Conservation (phyloP, 169 alveolate species). For the Ichthyophthirius multifiliis region DNA sequence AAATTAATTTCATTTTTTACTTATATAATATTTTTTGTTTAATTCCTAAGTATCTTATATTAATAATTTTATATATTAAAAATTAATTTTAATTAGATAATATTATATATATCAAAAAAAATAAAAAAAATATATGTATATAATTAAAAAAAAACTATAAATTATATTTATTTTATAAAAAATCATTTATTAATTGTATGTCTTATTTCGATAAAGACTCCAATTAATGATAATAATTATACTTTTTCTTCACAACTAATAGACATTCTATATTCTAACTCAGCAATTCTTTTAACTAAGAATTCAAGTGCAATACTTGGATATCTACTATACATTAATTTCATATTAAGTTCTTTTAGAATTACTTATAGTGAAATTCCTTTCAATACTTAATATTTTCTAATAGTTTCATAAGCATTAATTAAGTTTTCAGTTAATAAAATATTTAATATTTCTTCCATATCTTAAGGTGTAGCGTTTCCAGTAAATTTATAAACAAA, state of each 20-base stretch:
- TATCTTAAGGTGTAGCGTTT: slow-evolving; percentile 85
- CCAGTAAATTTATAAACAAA: slow-evolving; percentile 88
- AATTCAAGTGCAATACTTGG: slow-evolving; percentile 69
- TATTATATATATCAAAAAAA: too few species aligned
- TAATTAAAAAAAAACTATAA: too few species aligned
- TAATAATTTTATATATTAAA: too few species aligned
- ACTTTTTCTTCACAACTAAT: slow-evolving; percentile 57
- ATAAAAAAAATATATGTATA: too few species aligned
- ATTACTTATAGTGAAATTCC: slow-evolving; percentile 91
- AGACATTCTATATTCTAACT: slow-evolving; percentile 62
- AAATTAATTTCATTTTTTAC: too few species aligned
- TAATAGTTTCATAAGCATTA: slow-evolving; percentile 39
- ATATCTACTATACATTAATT: slow-evolving; percentile 71
- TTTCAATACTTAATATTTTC: slow-evolving; percentile 63
- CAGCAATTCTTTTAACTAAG: slow-evolving; percentile 55
- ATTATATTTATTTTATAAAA: too few species aligned
- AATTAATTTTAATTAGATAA: too few species aligned
- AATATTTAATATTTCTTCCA: slow-evolving; percentile 66
- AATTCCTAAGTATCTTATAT: too few species aligned
- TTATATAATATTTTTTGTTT: too few species aligned
- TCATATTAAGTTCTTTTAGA: slow-evolving; percentile 79
- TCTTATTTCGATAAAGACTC: slow-evolving; percentile 57
- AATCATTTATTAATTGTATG: too few species aligned
- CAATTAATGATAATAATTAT: slow-evolving; percentile 53
- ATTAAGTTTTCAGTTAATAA: slow-evolving; percentile 54